Evolutionary conservation across 352 stramenopile species (phyloP).

Genomic region (Nothophytophthora sp.): DNA sequence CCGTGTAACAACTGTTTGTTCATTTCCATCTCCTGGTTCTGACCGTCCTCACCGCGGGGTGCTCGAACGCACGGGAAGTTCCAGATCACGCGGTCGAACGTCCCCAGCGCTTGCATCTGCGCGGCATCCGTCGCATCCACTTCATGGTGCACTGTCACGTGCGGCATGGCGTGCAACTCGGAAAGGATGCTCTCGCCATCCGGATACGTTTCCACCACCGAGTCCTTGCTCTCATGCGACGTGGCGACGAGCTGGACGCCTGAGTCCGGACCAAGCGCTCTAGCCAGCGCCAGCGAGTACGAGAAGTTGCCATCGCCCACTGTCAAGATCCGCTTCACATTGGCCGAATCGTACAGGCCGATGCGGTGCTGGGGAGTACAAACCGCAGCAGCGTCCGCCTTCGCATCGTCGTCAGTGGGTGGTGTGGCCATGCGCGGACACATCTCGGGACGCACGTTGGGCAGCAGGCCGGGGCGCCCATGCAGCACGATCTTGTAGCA

Average conservation of each 20-base stretch:
- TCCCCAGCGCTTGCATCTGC: conserved; percentile 68
- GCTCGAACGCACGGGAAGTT: conserved; percentile 97
- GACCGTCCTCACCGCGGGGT: conserved; percentile 92
- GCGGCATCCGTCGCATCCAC: conserved; percentile 90
- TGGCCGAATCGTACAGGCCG: conserved; percentile 58
- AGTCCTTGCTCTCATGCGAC: conserved; percentile 90
- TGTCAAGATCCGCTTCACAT: conserved; percentile 76
- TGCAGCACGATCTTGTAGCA: conserved; percentile 89
- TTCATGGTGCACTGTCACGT: conserved; percentile 83
- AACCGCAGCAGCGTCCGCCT: conserved; percentile 1
- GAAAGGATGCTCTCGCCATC: conserved; percentile 80
- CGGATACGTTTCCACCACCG: conserved; percentile 91
- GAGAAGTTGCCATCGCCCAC: conserved; percentile 97
- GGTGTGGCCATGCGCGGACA: conserved; percentile 51
- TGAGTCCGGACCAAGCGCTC: conserved; percentile 36
- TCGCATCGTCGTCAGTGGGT: background rate
- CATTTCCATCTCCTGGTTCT: conserved; percentile 95
- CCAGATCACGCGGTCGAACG: conserved; percentile 95
- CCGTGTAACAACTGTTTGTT: conserved; percentile 92
- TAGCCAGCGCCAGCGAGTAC: conserved; percentile 91
- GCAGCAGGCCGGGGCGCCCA: conserved; percentile 46
- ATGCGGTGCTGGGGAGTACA: conserved; percentile 16
- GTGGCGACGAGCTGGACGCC: conserved; percentile 82
- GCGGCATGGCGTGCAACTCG: conserved; percentile 57
- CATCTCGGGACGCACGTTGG: conserved; percentile 79